Evolutionary conservation across 257 asterid genomes (phyloP).

Genomic region (Penstemon newberryi): DNA sequence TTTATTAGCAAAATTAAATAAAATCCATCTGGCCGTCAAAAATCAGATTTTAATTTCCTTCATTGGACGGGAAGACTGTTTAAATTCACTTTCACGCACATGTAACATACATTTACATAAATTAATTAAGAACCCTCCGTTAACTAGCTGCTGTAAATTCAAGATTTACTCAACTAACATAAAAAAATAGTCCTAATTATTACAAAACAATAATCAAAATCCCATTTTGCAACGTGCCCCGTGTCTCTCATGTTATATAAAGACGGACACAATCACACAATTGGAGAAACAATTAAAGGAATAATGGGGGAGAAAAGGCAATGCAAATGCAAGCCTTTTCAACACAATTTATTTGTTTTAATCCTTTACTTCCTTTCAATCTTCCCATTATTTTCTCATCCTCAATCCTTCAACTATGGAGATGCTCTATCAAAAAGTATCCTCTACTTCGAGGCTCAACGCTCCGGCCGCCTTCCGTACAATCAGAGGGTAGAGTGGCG

Average conservation of each 20-base stretch:
- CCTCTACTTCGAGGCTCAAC: constrained; percentile 89
- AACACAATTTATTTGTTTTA: constrained; percentile 16
- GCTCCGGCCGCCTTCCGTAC: constrained; percentile 90
- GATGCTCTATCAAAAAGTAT: constrained; percentile 87
- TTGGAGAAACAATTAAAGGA: not conserved
- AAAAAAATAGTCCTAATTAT: not conserved
- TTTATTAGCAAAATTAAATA: no score
- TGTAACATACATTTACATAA: constrained; percentile 11
- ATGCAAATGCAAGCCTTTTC: constrained; percentile 19
- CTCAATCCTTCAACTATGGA: constrained; percentile 43
- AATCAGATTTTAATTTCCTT: not conserved
- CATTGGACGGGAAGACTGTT: not conserved
- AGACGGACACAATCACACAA: constrained; percentile 12
- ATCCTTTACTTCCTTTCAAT: constrained; percentile 34
- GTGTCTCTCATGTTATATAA: constrained; percentile 22
- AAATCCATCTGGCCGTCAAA: no score
- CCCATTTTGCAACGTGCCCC: not conserved
- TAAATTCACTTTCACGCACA: constrained; percentile 1
- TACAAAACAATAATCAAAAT: not conserved
- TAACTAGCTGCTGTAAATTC: not conserved
- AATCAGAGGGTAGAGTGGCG: constrained; percentile 84
- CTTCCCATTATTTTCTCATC: constrained; percentile 34
- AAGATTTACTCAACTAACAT: not conserved
- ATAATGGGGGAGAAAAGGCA: constrained; percentile 40
- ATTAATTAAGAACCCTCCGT: not conserved